A percentile compares a stretch with the other conserved stretches of the same genome.
Conservation (phyloP, 2,329 filamentous ascomycete genomes). For the Bipolaris oryzae region DNA sequence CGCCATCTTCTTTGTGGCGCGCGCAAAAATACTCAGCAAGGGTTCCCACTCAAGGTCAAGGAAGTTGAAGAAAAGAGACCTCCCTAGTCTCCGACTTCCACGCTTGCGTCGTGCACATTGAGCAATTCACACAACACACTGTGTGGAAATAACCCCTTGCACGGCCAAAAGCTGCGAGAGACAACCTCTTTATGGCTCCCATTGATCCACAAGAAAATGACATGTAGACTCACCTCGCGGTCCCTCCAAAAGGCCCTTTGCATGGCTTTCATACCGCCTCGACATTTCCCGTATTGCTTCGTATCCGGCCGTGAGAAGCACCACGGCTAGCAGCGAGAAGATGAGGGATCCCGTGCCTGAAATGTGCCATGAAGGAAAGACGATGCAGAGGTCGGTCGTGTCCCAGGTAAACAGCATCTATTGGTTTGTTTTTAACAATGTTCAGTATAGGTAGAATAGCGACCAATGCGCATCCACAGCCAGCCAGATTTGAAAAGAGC, state of each 20-base stretch:
- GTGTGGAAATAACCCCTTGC: no score
- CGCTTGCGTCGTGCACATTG: neutral
- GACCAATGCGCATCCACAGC: no score
- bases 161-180: no score
- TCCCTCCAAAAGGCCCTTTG: constrained; percentile 32
- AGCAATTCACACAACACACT: no score
- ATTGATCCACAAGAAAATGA: constrained; percentile 2
- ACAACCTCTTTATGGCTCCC: no score
- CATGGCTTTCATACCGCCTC: constrained; percentile 71
- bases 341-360: constrained; percentile 74
- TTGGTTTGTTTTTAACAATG: constrained; percentile 1
- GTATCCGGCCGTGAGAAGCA: constrained; percentile 87
- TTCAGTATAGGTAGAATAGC: neutral
- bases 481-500: neutral
- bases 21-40: constrained; percentile 36
- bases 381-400: constrained; percentile 90
- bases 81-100: constrained; percentile 12
- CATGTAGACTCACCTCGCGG: constrained; percentile 40
- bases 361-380: constrained; percentile 92
- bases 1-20: constrained; percentile 24
- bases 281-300: constrained; percentile 82
- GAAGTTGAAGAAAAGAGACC: constrained; percentile 14
- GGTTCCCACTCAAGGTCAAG: constrained; percentile 15
- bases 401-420: constrained; percentile 99
- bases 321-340: constrained; percentile 80